Percentiles rank a stretch among this genome's conserved stretches.
Conservation (phyloP, 2,329 filamentous ascomycete genomes). For the Exophiala mesophila region DNA sequence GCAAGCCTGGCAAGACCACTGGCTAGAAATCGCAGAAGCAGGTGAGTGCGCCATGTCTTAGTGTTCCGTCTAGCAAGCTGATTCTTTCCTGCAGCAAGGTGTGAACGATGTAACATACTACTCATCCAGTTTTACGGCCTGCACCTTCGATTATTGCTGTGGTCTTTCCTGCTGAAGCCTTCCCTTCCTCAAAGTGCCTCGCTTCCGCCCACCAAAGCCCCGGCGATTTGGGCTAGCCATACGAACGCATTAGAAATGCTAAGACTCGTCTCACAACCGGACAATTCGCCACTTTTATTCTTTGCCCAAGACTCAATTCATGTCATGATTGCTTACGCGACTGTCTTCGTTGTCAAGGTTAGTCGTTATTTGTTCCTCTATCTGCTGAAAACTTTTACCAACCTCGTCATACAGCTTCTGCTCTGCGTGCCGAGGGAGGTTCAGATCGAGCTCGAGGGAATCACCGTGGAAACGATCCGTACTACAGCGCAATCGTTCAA, state of each 20-base stretch:
- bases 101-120: conserved; percentile 33
- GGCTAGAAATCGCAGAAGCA: conserved; percentile 1
- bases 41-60: conserved; percentile 4
- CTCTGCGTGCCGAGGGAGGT: conserved; percentile 2
- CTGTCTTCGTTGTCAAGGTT: conserved; percentile 36
- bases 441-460: background rate
- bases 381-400: too few relatives aligned
- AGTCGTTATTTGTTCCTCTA: too few relatives aligned
- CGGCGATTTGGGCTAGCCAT: conserved; percentile 26
- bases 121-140: conserved; percentile 38
- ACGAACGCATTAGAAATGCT: conserved; percentile 33
- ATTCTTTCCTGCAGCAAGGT: background rate
- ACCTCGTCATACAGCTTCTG: conserved; percentile 1
- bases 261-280: conserved; percentile 28
- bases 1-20: conserved; percentile 6
- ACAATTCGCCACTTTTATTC: conserved; percentile 32
- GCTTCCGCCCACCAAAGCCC: conserved; percentile 27
- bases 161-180: conserved; percentile 35
- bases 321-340: conserved; percentile 41
- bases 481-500: conserved; percentile 12
- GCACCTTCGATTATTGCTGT: conserved; percentile 36
- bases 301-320: conserved; percentile 42
- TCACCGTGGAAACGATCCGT: conserved; percentile 2
- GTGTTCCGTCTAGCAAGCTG: background rate
- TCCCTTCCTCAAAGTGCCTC: conserved; percentile 27